Percentiles rank a stretch among this genome's conserved stretches.
Conservation (phyloP, 2,329 filamentous ascomycete species). For the Arthrobotrys musiformis region DNA sequence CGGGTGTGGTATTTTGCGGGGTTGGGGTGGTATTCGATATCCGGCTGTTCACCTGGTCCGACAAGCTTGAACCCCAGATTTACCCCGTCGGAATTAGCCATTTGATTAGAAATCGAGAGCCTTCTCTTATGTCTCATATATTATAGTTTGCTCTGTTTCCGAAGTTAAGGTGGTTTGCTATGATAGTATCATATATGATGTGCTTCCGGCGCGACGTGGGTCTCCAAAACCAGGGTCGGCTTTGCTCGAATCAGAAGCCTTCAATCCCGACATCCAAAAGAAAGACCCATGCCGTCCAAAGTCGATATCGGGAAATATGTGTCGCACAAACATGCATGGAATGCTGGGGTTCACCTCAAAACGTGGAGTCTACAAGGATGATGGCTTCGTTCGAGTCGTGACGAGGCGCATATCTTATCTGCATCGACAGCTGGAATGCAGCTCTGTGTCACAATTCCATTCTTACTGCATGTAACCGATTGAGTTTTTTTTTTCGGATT, state of each 20-base stretch:
- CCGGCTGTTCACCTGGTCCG: slow-evolving; percentile 64
- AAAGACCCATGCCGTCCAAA: background rate
- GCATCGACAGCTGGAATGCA: background rate
- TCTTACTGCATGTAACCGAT: background rate
- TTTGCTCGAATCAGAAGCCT: no score
- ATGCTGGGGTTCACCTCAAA: background rate
- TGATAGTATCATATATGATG: no score
- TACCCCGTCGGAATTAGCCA: background rate
- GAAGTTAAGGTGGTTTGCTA: no score
- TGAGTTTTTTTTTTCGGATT: no score
- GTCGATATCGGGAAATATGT: background rate
- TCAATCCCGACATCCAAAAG: no score
- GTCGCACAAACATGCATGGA: slow-evolving; percentile 21
- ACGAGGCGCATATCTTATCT: slow-evolving; percentile 15
- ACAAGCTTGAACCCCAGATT: background rate
- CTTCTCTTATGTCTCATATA: no score
- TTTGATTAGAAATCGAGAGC: no score
- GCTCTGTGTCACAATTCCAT: no score
- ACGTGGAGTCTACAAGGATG: slow-evolving; percentile 2
- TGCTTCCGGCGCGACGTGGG: no score
- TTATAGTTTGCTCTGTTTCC: no score
- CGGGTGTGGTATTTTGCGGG: slow-evolving; percentile 68
- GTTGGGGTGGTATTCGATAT: slow-evolving; percentile 70
- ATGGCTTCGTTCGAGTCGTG: background rate
- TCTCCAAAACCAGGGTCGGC: no score